Base-by-base conservation (phyloP, 2,329 filamentous ascomycete species). In the Ceratocystiopsis brevicomis region DNA sequence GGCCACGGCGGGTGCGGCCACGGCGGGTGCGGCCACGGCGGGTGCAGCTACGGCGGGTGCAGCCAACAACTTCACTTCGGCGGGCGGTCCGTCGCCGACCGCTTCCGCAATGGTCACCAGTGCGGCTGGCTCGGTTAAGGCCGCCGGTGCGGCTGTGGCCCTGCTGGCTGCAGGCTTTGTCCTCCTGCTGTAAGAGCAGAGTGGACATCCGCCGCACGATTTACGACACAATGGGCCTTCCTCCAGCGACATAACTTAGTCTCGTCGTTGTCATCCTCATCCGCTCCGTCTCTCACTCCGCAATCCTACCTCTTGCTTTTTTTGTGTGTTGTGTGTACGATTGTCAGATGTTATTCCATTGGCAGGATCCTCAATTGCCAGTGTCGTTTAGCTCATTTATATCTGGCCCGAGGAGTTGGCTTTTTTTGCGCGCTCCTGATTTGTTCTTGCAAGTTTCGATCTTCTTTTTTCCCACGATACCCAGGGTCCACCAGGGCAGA, bases 161-260 rank as follows among this genome's bases (percentile, higher is more conserved):
- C 30, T 58, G 17, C 53, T 53, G 3, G 56, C 51, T 16, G 52
- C 47, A 18, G 55, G 59, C 48, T 66, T 51, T 38, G 47, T 48
- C 5, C 38, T 50, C 19, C 37, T 50, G 39, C 46, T 53, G 44
- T 53, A 52, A 47, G 43, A 12, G 16, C 32, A 17, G 10, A 10
- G 6, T 19, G 16, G 35, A 14, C 3, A 35, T 32, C 38, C 33
- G 39, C 36, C n/a, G 30, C 41, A 51, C 44, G 50, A 47, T 49
- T 48, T 45, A 51, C 41, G 50, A 51, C 41, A 44, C 39, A 49
- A 44, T 41, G 37, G 40, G 18, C 19, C 35, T 34, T 37, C 38
- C 18, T 37, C 18, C 13, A 35, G 10, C 8, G 25, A 30, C 10
- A 4, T 30, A 11, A 30, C 10, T 9, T 30, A 11, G 10, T 10